These are phyloP conservation scores for Amylocystis lapponica DNA, from an alignment of 768 basidiomycete species.

Conservation along the genomic window DNA sequence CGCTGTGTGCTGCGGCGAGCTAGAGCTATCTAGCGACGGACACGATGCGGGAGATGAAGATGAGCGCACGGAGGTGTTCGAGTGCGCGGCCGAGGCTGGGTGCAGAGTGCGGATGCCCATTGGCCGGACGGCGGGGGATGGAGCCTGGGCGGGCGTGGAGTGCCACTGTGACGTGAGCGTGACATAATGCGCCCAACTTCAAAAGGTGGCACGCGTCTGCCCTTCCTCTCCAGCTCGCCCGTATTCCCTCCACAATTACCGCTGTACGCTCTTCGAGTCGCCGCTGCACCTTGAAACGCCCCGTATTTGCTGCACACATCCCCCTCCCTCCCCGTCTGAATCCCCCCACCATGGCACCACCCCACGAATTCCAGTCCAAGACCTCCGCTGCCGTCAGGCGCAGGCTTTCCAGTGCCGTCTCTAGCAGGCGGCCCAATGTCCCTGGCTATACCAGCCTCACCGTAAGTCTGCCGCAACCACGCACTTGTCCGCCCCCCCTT, in stretches of 20 bases:
- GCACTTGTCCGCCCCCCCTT: constrained; percentile 14
- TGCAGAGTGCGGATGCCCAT: not conserved
- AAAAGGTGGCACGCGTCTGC: not conserved
- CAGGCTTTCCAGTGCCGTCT: constrained; percentile 57
- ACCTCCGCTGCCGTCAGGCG: constrained; percentile 57
- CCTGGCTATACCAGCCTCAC: constrained; percentile 56
- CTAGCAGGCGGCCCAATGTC: constrained; percentile 49
- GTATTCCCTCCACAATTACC: not conserved
- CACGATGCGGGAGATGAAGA: not conserved
- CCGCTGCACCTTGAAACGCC: not conserved
- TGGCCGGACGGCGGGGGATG: not conserved
- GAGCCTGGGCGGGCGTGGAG: constrained; percentile 1
- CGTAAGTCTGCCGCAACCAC: constrained; percentile 35
- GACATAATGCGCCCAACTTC: constrained; percentile 1
- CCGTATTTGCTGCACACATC: constrained; percentile 3
- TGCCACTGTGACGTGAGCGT: constrained; percentile 1
- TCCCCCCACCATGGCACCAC: constrained; percentile 45
- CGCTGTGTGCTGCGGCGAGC: too few relatives aligned
- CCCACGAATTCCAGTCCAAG: constrained; percentile 53
- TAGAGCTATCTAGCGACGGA: too few relatives aligned
- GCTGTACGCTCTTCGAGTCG: not conserved
- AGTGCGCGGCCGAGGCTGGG: not conserved
- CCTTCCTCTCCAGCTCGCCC: not conserved
- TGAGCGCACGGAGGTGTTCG: not conserved
- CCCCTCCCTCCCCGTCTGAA: constrained; percentile 16